These are phyloP conservation scores for Trichoderma sp. DNA, from an alignment of 2,329 filamentous ascomycete genomes.

Conservation along the genomic window DNA sequence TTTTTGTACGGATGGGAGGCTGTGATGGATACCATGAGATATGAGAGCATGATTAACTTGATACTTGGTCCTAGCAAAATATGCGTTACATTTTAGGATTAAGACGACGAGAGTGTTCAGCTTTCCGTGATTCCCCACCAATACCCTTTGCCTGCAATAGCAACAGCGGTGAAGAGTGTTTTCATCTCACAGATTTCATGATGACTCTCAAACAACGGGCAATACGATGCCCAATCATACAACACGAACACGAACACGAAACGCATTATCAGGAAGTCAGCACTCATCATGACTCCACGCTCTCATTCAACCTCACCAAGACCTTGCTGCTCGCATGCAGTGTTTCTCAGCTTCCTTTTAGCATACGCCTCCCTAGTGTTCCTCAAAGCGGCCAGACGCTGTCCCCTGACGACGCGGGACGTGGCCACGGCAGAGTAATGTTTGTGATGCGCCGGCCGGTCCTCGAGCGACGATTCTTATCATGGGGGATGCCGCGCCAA, in stretches of 20 bases:
- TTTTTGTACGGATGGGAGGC: no score
- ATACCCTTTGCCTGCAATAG: not conserved
- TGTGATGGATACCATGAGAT: not conserved
- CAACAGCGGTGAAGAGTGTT: slow-evolving; percentile 3
- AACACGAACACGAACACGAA: slow-evolving; percentile 25
- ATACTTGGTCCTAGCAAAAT: slow-evolving; percentile 4
- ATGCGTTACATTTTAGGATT: not conserved
- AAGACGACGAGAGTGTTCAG: not conserved
- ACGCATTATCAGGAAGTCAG: slow-evolving; percentile 14
- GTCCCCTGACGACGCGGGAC: slow-evolving; percentile 43
- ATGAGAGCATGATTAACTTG: slow-evolving; percentile 13
- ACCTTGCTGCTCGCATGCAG: slow-evolving; percentile 46
- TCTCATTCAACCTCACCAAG: slow-evolving; percentile 40
- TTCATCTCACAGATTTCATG: not conserved
- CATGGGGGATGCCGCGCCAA: slow-evolving; percentile 41
- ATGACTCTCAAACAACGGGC: no score
- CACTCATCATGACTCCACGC: slow-evolving; percentile 35
- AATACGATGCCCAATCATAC: no score
- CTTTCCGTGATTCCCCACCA: not conserved
- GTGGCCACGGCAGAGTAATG: slow-evolving; percentile 41
- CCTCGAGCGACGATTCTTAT: slow-evolving; percentile 39
- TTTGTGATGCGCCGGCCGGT: slow-evolving; percentile 41
- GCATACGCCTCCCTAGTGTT: slow-evolving; percentile 45
- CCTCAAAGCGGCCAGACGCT: slow-evolving; percentile 43
- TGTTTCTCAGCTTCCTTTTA: no score